Evolutionary conservation across 2,329 filamentous ascomycete species (phyloP), one percentile per base, ranked within the genome.

Genomic region (Fusarium neocosmosporiellum): DNA sequence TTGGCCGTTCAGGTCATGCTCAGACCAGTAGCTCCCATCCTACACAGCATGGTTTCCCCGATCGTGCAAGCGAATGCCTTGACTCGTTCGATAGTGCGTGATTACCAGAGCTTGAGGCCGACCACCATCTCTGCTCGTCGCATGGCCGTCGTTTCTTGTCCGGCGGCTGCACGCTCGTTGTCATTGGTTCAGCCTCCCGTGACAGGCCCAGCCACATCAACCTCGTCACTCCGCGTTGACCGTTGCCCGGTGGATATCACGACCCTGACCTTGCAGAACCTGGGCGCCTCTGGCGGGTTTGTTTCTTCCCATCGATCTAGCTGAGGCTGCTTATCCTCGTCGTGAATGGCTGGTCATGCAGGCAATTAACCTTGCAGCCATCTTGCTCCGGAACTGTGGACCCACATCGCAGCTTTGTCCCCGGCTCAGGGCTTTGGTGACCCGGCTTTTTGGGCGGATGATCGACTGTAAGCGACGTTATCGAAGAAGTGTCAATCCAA

Each of bases 61-160:
- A 67, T 14, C 48, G 61, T 66, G 54, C 54, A 74, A 68, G 72
- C 66, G 29, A 75, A 27, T 36, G 41, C 43, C 63, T 68, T 62
- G 65, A 68, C 69, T 76, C 69, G 41, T 74, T 67, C 73, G 66
- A 75, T 76, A 69, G 62, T 72, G 69, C 65, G 71, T 71, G 72
- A 73, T 64, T 74, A 61, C 41, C 53, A 39, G 33, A 59, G 50
- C 39, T 31, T 65, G 71, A 73, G 71, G 71, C 70, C 71, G 67
- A 20, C 60, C 64, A 68, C 54, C 34, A 53, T 59, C 50, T 66
- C 57, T 62, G 34, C 29, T 39, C 61, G 34, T 31, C 20, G 58
- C 55, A 69, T 31, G 33, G 65, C 50, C 34, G 48, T 27, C 50
- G 39, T 27, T 14, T 43, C 46, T 36, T 63, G 39, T 33, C 43